Evolutionary conservation across 306 rosid genomes (phyloP).

Genomic region (Luffa aegyptiaca): DNA sequence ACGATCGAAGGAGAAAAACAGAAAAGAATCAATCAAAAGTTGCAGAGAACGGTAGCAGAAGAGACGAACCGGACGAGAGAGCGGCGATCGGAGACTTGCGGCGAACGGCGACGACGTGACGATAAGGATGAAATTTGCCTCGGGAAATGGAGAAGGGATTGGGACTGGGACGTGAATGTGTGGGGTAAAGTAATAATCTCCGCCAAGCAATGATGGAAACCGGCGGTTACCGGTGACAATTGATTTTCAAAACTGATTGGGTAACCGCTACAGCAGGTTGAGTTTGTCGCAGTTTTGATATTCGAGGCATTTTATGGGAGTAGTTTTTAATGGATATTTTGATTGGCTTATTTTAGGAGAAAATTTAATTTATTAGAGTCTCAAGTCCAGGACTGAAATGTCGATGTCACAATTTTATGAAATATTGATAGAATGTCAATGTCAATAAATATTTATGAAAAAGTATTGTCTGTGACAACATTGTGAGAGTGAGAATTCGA

Average conservation of each 20-base stretch:
- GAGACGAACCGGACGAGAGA: slow-evolving; percentile 25
- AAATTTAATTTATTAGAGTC: no score
- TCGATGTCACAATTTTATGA: no score
- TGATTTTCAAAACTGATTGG: neutral
- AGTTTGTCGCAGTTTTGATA: neutral
- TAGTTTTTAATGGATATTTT: no score
- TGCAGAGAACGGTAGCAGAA: slow-evolving; percentile 20
- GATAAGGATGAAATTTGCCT: slow-evolving; percentile 26
- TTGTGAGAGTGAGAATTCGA: no score
- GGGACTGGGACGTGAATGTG: neutral
- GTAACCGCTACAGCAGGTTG: slow-evolving; percentile 1
- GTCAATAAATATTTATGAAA: no score
- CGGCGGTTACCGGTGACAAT: slow-evolving; percentile 24
- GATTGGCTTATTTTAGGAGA: no score
- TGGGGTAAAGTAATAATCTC: neutral
- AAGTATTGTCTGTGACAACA: no score
- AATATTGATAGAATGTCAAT: no score
- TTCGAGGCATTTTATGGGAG: no score
- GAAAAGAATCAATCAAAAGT: neutral
- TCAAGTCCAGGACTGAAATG: no score
- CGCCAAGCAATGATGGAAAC: slow-evolving; percentile 22
- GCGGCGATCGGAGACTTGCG: slow-evolving; percentile 3
- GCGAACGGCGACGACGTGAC: slow-evolving; percentile 22
- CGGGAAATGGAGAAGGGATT: neutral
- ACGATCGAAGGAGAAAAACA: neutral